phyloP scores from a whole-genome alignment of 495 filamentous ascomycete species.

The Glutinoglossum americanum region DNA sequence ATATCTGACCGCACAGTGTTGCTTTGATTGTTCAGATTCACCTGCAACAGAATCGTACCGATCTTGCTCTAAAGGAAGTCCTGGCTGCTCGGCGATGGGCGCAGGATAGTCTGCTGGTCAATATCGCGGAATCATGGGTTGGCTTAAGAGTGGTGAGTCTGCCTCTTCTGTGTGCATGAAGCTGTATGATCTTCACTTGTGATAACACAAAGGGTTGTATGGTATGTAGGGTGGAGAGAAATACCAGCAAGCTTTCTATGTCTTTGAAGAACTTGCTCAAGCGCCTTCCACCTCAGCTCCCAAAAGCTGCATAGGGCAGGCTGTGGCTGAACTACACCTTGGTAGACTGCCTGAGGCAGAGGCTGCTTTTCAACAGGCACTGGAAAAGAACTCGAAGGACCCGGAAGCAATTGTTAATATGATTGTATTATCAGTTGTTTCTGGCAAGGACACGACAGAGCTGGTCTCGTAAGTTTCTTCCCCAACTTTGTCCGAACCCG shows the following conservation, averaged over 20 bases:
- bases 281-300: conserved; percentile 48
- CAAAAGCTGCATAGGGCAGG: conserved; percentile 60
- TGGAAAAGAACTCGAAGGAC: conserved; percentile 49
- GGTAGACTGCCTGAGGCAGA: conserved; percentile 79
- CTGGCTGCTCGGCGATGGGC: conserved; percentile 81
- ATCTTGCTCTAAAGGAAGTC: conserved; percentile 79
- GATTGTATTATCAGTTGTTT: conserved; percentile 54
- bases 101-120: conserved; percentile 83
- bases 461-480: conserved; percentile 29
- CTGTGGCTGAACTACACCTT: conserved; percentile 78
- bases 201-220: conserved; percentile 3
- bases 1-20: conserved; percentile 15
- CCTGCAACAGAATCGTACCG: conserved; percentile 70
- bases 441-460: conserved; percentile 44
- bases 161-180: not conserved
- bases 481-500: not conserved
- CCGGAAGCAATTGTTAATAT: conserved; percentile 59
- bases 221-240: conserved; percentile 61
- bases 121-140: conserved; percentile 89
- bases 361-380: conserved; percentile 56
- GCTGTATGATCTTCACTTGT: not conserved
- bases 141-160: conserved; percentile 60
- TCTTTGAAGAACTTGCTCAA: conserved; percentile 91
- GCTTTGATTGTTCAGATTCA: conserved; percentile 76
- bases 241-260: conserved; percentile 95